These are phyloP conservation scores for Taphrina betulina DNA, from an alignment of 1,139 yeast genomes.

Conservation along the genomic window DNA sequence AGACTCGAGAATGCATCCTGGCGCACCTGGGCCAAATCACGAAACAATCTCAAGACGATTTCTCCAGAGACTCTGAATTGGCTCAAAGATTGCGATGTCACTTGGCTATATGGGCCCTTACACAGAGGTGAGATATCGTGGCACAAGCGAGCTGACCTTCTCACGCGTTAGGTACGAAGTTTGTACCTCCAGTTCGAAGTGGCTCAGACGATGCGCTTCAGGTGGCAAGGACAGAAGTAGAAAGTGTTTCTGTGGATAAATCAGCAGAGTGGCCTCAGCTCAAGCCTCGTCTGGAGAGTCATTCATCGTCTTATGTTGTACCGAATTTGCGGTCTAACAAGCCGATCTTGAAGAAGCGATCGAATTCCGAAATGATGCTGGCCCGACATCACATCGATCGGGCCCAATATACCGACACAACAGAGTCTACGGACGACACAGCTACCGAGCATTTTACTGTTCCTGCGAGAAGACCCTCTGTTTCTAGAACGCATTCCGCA, in stretches of 20 bases:
- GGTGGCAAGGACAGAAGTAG: constrained; percentile 20
- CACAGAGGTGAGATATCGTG: constrained; percentile 39
- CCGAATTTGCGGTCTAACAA: constrained; percentile 44
- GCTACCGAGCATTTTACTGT: not conserved
- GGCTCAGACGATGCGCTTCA: constrained; percentile 6
- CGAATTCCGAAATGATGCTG: constrained; percentile 71
- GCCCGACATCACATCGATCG: constrained; percentile 41
- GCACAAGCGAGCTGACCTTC: too few relatives aligned
- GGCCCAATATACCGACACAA: constrained; percentile 16
- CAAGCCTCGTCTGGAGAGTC: constrained; percentile 29
- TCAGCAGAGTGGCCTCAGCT: constrained; percentile 20
- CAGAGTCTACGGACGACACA: not conserved
- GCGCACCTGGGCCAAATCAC: constrained; percentile 86
- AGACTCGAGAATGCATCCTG: constrained; percentile 79
- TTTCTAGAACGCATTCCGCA: constrained; percentile 1
- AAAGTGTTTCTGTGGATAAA: too few relatives aligned
- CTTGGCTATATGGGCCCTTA: constrained; percentile 86
- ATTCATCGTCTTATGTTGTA: constrained; percentile 40
- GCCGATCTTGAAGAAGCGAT: constrained; percentile 78
- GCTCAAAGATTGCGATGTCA: constrained; percentile 75
- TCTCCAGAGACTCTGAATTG: constrained; percentile 76
- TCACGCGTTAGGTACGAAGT: constrained; percentile 7
- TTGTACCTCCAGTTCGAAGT: constrained; percentile 40
- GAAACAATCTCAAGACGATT: constrained; percentile 67
- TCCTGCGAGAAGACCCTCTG: constrained; percentile 5